Base-by-base conservation (phyloP, 345 rosid genomes). In the Anastatica hierochuntica region DNA sequence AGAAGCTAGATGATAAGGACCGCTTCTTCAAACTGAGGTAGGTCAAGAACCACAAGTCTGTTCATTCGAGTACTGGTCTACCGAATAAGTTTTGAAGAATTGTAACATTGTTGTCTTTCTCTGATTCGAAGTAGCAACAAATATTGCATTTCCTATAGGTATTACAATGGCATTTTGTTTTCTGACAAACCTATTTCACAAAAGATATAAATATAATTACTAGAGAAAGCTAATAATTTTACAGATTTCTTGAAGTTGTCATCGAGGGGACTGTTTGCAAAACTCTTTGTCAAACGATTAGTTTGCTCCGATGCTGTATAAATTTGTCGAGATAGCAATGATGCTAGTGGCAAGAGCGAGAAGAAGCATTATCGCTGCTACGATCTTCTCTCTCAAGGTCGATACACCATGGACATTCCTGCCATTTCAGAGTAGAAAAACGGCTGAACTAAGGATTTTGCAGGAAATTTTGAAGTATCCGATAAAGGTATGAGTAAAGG, bases 1-100 rank as follows among this genome's bases (percentile, higher is more conserved):
- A 79, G 71, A 79, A 79, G 59, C 81, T 84, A 60, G 76, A 71
- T 72, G 88, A 84, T 23, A 48, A 71, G 60, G 71, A 53, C 67
- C 56, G 6, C n/a, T n/a, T n/a, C n/a, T n/a, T n/a, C n/a, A n/a
- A n/a, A n/a, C n/a, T n/a, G n/a, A n/a, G n/a, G n/a, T n/a, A n/a
- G n/a, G n/a, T n/a, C n/a, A 23, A 23, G 27, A 23, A 23, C 6
- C 27, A 23, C 6, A 23, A 23, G 27, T 23, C 27, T 23, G 3
- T 3, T 3, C 3, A 23, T n/a, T n/a, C n/a, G n/a, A 23, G 6
- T 23, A 23, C 3, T 23, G 6, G 6, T 7, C 27, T 24, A n/a
- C 6, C 3, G 6, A 24, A 24, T 24, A 24, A 24, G 27, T 24
- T 24, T 24, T 24, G 27, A 24, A 24, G n/a, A n/a, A n/a, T n/a